Base-by-base conservation (phyloP, 2,329 filamentous ascomycete species). In the Botrytis hyacinthi region DNA sequence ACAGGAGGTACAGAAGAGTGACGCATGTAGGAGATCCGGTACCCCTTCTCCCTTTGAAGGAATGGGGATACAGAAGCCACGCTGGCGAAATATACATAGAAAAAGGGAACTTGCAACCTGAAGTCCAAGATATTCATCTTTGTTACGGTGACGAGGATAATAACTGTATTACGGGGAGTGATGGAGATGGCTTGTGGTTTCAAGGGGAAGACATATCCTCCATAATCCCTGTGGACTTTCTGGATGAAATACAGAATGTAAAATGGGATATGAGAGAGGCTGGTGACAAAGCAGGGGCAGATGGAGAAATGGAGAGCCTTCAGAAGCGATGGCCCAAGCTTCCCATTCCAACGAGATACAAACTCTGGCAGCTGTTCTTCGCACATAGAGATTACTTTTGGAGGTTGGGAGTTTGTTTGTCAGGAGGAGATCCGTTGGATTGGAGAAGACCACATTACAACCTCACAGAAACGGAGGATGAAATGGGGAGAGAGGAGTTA, bases 361-460 rank as follows among this genome's bases (percentile, higher is more conserved):
- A 92, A 81, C 87, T 97, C n/a, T 97, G 95, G 94, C 90, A 97
- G 83, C 84, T 98, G 12, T 91, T 98, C 80, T 97, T 97, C 82
- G 93, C 95, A 1, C 96, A 99, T 83, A 86, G 96, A 57, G 96
- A 99, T 83, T 99, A 99, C 82, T 98, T 99, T 83, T 97, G 94
- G 93, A 87, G 96, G 73, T 82, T 99, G 71, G 96, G 96, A 0
- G 84, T 98, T 46, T 99, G 96, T 83, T 86, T 98, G 3, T 95
- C 95, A 0, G 92, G 92, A 20, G 92, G 93, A 20, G 91, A 92
- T 80, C 90, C 91, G 4, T 84, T 85, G 63, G 88, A 93, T 77
- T 93, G 91, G 91, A 88, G 86, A 29, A 84, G 87, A 75, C 84
- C 86, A 63, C 82, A 80, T 74, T 86, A 88, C 79, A 82, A 84